Evolutionary conservation across 768 basidiomycete genomes (phyloP), one percentile per base, ranked within the genome.

Genomic region (Boletus subcaerulescens): DNA sequence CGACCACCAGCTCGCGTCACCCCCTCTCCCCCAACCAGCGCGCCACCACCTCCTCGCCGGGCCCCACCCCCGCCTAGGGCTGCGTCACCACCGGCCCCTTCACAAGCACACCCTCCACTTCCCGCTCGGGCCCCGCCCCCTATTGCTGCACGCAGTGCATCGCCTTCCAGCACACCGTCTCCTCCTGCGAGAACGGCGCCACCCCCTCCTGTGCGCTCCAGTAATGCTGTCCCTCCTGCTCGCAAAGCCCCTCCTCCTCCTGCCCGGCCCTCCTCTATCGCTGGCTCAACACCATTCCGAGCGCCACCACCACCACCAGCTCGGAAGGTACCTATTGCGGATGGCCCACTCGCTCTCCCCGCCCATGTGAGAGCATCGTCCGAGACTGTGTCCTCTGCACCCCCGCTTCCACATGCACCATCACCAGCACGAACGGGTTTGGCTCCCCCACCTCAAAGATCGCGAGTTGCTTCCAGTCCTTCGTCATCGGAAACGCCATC

Each of bases 321-420:
- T 14, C 74, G 80, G n/a, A 78, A 72, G 46, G 63, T 61, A 6
- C 72, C 65, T 15, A 48, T 63, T 3, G 43, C 50, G 4, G 51
- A 61, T 47, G 69, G 71, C 8, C 60, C 69, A 17, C 65, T 72
- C n/a, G 67, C 69, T 24, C 60, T 62, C 9, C 74, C 75, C 1
- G 64, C 63, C 0, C 78, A 79, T 6, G 70, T 72, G 42, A 76
- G 74, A 47, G 75, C 79, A 5, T 49, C 77, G n/a, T 81, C 81
- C 26, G 77, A 77, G 44, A 63, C 67, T 8, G 75, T 75, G 38
- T 65, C 78, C 31, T 65, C 73, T 35, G 62, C 61, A 0, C 50
- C 67, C 6, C 69, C 71, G 2, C 60, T 74, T 3, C 73, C 68
- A 14, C 69, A 75, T 4, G 40, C 64, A 10, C 68, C 70, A 11